Conservation (phyloP, 139 green algal genomes). For the Chlamydomonas incerta region DNA sequence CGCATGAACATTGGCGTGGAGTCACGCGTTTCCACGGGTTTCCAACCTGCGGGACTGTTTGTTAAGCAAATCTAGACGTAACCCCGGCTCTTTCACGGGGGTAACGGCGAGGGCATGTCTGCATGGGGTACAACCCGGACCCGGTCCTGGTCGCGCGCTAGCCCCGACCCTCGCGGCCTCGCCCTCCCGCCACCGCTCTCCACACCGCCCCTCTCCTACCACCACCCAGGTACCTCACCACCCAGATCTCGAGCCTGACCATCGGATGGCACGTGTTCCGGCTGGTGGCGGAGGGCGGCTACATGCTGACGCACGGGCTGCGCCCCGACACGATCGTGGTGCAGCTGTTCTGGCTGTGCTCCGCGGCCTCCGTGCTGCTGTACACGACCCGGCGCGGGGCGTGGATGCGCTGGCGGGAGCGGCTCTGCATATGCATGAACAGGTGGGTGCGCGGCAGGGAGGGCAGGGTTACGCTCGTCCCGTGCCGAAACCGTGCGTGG, state of each 20-base stretch:
- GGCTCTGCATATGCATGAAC: constrained; percentile 13
- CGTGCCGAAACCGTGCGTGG: not conserved
- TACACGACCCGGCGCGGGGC: not conserved
- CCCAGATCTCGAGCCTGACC: not conserved
- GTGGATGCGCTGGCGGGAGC: not conserved
- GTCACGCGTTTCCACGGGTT: no score
- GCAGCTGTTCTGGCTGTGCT: not conserved
- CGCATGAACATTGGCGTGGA: no score
- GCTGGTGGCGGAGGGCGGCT: not conserved
- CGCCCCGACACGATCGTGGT: not conserved
- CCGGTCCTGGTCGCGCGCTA: no score
- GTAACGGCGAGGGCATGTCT: no score
- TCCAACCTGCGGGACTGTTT: no score
- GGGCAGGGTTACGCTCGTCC: not conserved
- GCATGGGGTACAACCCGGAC: no score
- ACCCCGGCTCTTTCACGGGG: no score
- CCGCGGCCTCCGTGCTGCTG: not conserved
- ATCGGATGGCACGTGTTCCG: constrained; percentile 6
- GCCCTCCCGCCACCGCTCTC: no score
- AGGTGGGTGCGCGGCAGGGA: not conserved
- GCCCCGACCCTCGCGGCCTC: no score
- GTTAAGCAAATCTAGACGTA: no score
- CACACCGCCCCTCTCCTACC: no score
- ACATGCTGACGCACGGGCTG: not conserved
- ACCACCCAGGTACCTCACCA: not conserved